A percentile compares a stretch with the other conserved stretches of the same genome.
phyloP scores from a whole-genome alignment of 805 yeast genomes.

The Kodamaea restingae region DNA sequence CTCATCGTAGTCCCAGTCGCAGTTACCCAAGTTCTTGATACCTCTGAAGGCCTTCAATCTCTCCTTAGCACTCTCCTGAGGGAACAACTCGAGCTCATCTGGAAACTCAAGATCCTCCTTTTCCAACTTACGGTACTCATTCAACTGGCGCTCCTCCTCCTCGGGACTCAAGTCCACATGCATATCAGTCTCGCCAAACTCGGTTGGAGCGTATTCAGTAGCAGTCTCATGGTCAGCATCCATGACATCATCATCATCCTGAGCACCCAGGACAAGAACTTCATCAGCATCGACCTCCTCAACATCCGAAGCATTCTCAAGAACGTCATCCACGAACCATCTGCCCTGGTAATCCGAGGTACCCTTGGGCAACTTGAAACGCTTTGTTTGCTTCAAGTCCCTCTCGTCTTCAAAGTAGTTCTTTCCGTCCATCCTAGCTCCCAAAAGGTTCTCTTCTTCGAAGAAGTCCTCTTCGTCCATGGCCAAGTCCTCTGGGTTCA shows the following conservation, averaged over 20 bases:
- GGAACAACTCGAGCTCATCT: conserved; percentile 86
- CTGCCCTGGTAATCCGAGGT: conserved; percentile 73
- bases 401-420: conserved; percentile 39
- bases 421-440: conserved; percentile 57
- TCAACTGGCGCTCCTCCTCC: conserved; percentile 77
- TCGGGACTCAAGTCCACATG: conserved; percentile 73
- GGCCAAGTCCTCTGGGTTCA: conserved; percentile 51
- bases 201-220: conserved; percentile 41
- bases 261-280: conserved; percentile 10
- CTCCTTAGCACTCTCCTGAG: conserved; percentile 70
- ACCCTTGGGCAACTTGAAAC: conserved; percentile 57
- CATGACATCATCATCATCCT: conserved; percentile 33
- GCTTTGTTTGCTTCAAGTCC: conserved; percentile 17
- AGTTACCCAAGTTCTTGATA: conserved; percentile 70
- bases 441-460: conserved; percentile 26
- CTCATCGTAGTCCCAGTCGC: conserved; percentile 88
- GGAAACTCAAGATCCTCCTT: conserved; percentile 90
- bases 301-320: conserved; percentile 38
- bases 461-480: conserved; percentile 35
- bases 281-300: conserved; percentile 42
- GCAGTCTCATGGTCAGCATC: conserved; percentile 24
- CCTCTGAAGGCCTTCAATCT: conserved; percentile 81
- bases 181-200: conserved; percentile 48
- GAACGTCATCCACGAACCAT: conserved; percentile 63
- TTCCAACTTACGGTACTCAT: conserved; percentile 62